These are phyloP conservation scores for Thielaviopsis punctulata DNA, from an alignment of 2,329 filamentous ascomycete species.

Conservation along the genomic window DNA sequence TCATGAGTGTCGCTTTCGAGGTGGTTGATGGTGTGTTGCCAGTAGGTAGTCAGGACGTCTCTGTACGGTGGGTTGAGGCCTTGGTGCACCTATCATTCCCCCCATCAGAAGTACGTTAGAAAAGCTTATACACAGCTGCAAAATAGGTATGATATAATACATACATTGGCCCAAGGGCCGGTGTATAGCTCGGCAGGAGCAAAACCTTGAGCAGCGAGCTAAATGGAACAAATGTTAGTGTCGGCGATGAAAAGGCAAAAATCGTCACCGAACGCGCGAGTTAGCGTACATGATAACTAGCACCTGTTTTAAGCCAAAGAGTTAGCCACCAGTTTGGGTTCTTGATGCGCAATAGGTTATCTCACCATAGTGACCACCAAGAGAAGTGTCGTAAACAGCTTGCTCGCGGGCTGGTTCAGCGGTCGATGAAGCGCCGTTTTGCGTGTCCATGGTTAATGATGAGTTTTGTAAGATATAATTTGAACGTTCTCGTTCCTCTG, in stretches of 20 bases:
- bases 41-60: slow-evolving; percentile 95
- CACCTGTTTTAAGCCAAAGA: slow-evolving; percentile 22
- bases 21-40: slow-evolving; percentile 95
- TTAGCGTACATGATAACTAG: slow-evolving; percentile 23
- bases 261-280: slow-evolving; percentile 16
- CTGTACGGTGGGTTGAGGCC: slow-evolving; percentile 83
- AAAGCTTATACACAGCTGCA: neutral
- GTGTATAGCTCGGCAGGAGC: slow-evolving; percentile 89
- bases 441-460: neutral
- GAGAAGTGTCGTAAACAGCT: slow-evolving; percentile 54
- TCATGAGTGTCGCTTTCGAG: slow-evolving; percentile 91
- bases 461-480: too few relatives aligned
- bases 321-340: neutral
- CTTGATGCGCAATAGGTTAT: neutral
- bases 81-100: slow-evolving; percentile 73
- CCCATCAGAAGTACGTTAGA: neutral
- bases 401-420: slow-evolving; percentile 39
- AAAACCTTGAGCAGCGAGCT: slow-evolving; percentile 77
- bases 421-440: neutral
- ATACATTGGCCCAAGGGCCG: slow-evolving; percentile 85
- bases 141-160: slow-evolving; percentile 17
- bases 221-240: slow-evolving; percentile 13
- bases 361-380: slow-evolving; percentile 64
- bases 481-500: too few relatives aligned
- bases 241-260: neutral